Percentiles rank a stretch among this genome's conserved stretches.
Evolutionary conservation across 371 early-diverging fungal genomes (phyloP).

Genomic region (Rhizopus sp.): DNA sequence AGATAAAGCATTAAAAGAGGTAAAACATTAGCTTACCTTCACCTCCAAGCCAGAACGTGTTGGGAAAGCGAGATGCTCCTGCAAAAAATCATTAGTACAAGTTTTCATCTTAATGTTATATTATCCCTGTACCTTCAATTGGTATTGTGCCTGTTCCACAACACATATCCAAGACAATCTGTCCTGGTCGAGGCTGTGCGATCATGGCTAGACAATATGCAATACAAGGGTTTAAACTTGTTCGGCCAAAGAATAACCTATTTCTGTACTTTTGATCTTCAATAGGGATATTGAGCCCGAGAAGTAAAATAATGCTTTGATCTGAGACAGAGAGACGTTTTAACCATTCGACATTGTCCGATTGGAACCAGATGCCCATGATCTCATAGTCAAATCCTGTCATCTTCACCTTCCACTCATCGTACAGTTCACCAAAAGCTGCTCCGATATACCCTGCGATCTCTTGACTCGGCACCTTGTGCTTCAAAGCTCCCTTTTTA

Average conservation of each 20-base stretch:
- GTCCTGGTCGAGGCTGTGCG: constrained; percentile 37
- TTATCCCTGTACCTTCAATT: constrained; percentile 25
- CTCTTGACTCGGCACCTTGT: constrained; percentile 25
- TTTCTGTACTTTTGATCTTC: constrained; percentile 35
- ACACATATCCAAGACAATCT: constrained; percentile 49
- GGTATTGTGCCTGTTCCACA: constrained; percentile 46
- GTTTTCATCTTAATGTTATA: background rate
- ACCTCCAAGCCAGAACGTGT: constrained; percentile 44
- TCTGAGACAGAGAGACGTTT: constrained; percentile 5
- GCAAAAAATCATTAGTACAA: constrained; percentile 3
- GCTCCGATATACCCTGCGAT: constrained; percentile 38
- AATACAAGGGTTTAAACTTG: constrained; percentile 45
- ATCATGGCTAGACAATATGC: constrained; percentile 41
- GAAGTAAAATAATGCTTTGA: constrained; percentile 10
- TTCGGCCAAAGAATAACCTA: constrained; percentile 38
- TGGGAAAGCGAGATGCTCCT: constrained; percentile 37
- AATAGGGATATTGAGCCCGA: constrained; percentile 33
- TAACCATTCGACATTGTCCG: constrained; percentile 3
- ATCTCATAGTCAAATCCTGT: constrained; percentile 36
- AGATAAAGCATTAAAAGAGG: background rate
- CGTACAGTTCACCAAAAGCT: constrained; percentile 25
- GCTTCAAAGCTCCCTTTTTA: constrained; percentile 33
- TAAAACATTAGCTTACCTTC: constrained; percentile 30
- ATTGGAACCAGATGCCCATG: constrained; percentile 27
- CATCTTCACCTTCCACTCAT: constrained; percentile 44